phyloP scores from a whole-genome alignment of 1,284 basidiomycete genomes.

The Pterula multifida region DNA sequence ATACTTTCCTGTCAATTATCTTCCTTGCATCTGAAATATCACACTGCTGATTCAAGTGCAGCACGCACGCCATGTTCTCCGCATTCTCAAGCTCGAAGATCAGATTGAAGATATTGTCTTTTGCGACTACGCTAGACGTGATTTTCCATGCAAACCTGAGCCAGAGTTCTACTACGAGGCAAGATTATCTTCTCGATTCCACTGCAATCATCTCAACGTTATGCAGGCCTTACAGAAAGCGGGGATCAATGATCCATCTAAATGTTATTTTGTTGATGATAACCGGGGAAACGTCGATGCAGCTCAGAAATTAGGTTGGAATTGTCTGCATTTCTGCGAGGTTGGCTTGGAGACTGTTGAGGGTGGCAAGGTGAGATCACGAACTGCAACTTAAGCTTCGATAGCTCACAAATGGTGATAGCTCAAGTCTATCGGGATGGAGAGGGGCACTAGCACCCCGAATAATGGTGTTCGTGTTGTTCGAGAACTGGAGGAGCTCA shows the following conservation, averaged over 20 bases:
- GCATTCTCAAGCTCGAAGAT: constrained; percentile 63
- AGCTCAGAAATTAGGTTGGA: constrained; percentile 57
- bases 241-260: constrained; percentile 44
- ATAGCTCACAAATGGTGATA: no score
- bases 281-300: constrained; percentile 54
- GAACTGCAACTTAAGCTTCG: not conserved
- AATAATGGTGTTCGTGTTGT: constrained; percentile 30
- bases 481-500: constrained; percentile 50
- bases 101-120: constrained; percentile 72
- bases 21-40: constrained; percentile 2
- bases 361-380: constrained; percentile 28
- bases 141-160: constrained; percentile 82
- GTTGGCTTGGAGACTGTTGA: constrained; percentile 47
- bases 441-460: constrained; percentile 22
- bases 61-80: constrained; percentile 75
- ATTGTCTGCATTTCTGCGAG: constrained; percentile 67
- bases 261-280: constrained; percentile 70
- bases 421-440: constrained; percentile 36
- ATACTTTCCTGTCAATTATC: constrained; percentile 51
- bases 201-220: not conserved
- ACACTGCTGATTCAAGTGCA: constrained; percentile 17
- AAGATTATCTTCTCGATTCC: not conserved
- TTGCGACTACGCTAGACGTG: constrained; percentile 63
- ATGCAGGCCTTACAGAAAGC: constrained; percentile 53
- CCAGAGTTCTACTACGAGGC: constrained; percentile 56